Evolutionary conservation across 352 stramenopile genomes (phyloP), one percentile per base, ranked within the genome.

Genomic region (Elongisporangium prolatum): DNA sequence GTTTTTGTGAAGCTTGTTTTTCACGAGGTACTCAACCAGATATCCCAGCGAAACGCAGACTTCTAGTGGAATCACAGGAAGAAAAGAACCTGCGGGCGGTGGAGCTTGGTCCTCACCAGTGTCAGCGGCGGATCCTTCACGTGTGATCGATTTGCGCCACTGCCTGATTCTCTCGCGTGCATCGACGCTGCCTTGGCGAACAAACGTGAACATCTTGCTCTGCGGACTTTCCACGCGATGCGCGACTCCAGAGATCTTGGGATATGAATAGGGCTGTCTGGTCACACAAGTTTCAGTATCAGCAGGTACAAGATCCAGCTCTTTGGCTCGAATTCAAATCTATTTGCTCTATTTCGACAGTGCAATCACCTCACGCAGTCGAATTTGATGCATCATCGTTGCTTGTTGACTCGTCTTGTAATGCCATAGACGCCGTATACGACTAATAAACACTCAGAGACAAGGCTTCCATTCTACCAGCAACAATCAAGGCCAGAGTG

Each of bases 1-100:
- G 13, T 65, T 60, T 51, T 78, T 75, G 61, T 78, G 67, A 16
- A 78, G 59, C 18, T 78, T 78, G 59, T 63, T 57, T 55, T 68
- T 64, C 55, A 72, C 22, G 11, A 78, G 24, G 55, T 71, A 67
- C 14, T 71, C 61, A 34, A 73, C 64, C 1, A 75, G 61, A 48
- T 64, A 57, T 48, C 67, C 73, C 34, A 73, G 37, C 14, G 72
- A 44, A 20, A 77, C 44, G 38, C 60, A 72, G 14, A 55, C 55
- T 21, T 69, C 57, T n/a, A 53, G 16, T 10, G 70, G 62, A 22
- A 73, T 65, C 1, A 57, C 21, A 16, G 59, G 59, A 0, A 69
- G 56, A 28, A 61, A 66, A 16, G 49, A 50, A 6, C 16, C 34
- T 40, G 5, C 28, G 14, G 28, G 28, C 8, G 9, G 4, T 40